Evolutionary conservation across 257 asterid genomes (phyloP), one percentile per base, ranked within the genome.

Genomic region (Primulina tabacum): DNA sequence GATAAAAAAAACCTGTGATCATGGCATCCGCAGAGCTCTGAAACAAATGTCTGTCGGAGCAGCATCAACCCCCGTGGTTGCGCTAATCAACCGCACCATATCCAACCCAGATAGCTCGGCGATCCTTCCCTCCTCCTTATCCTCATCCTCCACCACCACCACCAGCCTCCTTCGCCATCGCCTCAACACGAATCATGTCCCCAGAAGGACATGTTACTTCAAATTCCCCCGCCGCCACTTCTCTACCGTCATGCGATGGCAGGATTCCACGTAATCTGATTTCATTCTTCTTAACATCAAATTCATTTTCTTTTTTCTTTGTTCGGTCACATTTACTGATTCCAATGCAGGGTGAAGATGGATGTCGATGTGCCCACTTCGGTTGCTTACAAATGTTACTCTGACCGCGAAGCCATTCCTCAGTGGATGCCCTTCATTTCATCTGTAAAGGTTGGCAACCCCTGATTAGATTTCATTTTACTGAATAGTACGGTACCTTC

Each of bases 371-470:
- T 93, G 60, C 95, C 98, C 50, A 67, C 20, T 83, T 86, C 98
- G n/a, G 87, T 87, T 72, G 97, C 98, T 74, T 93, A 93, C 74
- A 65, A 73, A 6, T 89, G 97, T 75, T 93, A 93, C 75, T 82
- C 90, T 50, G 98, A 93, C 74, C 97, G 96, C 47, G 92, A 93
- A 80, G 88, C 95, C 60, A 88, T 93, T 74, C 85, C 98, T 71
- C 83, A 81, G 62, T 93, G 98, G 98, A 90, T 93, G 98, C 98
- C 98, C 7, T 93, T 93, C 82, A 93, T 93, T 84, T 88, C 97
- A 16, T 62, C 95, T 14, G 98, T 92, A 5, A 82, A 86, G 95
- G 98, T 86, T 62, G 26, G 73, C 65, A 18, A 8, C 17, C 5
- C 26, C 2, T 7, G 16, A 0, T 55, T 60, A 8, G 35, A 12